These are phyloP conservation scores for Lipomyces starkeyi DNA, from an alignment of 805 yeast species.

Conservation along the genomic window DNA sequence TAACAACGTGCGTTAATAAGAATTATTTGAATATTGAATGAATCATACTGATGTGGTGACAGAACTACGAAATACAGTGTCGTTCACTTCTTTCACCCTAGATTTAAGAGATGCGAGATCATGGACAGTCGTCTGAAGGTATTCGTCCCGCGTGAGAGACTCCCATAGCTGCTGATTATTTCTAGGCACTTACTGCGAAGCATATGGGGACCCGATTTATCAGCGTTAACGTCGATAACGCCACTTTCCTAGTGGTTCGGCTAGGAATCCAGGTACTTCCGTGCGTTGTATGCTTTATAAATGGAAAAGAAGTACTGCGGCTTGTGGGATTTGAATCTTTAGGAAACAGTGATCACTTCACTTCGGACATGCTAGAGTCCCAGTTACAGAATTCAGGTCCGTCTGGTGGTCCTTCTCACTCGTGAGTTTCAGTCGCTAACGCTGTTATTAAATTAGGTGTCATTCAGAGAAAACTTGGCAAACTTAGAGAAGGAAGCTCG, in stretches of 20 bases:
- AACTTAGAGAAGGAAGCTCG: constrained; percentile 10
- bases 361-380: constrained; percentile 57
- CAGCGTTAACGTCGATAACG: constrained; percentile 63
- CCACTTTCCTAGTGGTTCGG: constrained; percentile 74
- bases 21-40: not conserved
- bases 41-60: not conserved
- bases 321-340: constrained; percentile 74
- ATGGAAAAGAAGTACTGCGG: constrained; percentile 64
- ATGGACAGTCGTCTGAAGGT: constrained; percentile 57
- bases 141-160: not conserved
- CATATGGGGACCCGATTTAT: constrained; percentile 61
- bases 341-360: constrained; percentile 55
- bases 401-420: not conserved
- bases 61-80: constrained; percentile 50
- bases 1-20: constrained; percentile 49
- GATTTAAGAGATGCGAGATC: constrained; percentile 63
- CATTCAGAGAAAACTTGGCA: constrained; percentile 26
- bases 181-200: constrained; percentile 57
- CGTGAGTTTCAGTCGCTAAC: not conserved
- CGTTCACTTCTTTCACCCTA: constrained; percentile 68
- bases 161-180: not conserved
- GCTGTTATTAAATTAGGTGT: constrained; percentile 19
- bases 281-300: constrained; percentile 63
- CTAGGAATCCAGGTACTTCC: constrained; percentile 73
- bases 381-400: constrained; percentile 37